Percentiles rank a stretch among this genome's conserved stretches.
These are phyloP conservation scores for Colletotrichum agaves DNA, from an alignment of 2,329 filamentous ascomycete species.

Conservation along the genomic window DNA sequence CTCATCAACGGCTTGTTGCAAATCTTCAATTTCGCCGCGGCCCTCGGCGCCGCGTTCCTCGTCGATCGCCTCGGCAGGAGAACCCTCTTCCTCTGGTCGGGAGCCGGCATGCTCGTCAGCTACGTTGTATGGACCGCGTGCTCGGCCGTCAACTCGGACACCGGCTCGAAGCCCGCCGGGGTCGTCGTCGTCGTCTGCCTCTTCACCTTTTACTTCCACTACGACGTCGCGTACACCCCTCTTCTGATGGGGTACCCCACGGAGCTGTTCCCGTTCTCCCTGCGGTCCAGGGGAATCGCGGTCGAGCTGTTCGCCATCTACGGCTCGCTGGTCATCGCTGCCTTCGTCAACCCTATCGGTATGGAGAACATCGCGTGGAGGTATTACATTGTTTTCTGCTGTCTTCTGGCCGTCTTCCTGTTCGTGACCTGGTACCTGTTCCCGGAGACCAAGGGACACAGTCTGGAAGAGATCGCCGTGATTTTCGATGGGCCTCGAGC, in stretches of 20 bases:
- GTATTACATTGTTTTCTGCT: conserved; percentile 53
- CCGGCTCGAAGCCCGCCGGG: conserved; percentile 41
- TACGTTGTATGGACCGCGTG: conserved; percentile 51
- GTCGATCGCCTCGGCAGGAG: conserved; percentile 52
- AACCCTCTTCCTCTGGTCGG: conserved; percentile 48
- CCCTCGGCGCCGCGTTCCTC: conserved; percentile 48
- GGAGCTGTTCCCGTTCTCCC: conserved; percentile 39
- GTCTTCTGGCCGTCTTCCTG: conserved; percentile 44
- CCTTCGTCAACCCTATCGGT: conserved; percentile 51
- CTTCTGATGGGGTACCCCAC: conserved; percentile 53
- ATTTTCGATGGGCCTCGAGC: conserved; percentile 40
- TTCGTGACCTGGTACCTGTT: conserved; percentile 49
- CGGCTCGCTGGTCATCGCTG: conserved; percentile 43
- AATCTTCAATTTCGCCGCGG: conserved; percentile 46
- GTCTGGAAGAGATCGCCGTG: conserved; percentile 45
- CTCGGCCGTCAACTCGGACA: conserved; percentile 44
- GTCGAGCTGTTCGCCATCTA: conserved; percentile 42
- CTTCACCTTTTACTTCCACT: conserved; percentile 55
- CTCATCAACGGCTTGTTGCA: conserved; percentile 50
- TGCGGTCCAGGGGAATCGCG: conserved; percentile 42
- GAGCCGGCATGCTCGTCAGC: conserved; percentile 46
- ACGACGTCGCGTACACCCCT: conserved; percentile 56
- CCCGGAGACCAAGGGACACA: conserved; percentile 44
- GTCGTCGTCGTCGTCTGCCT: conserved; percentile 58
- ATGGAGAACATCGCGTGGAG: conserved; percentile 51